Evolutionary conservation across 768 basidiomycete genomes (phyloP).

Genomic region (Sporobolomyces phaffii): DNA sequence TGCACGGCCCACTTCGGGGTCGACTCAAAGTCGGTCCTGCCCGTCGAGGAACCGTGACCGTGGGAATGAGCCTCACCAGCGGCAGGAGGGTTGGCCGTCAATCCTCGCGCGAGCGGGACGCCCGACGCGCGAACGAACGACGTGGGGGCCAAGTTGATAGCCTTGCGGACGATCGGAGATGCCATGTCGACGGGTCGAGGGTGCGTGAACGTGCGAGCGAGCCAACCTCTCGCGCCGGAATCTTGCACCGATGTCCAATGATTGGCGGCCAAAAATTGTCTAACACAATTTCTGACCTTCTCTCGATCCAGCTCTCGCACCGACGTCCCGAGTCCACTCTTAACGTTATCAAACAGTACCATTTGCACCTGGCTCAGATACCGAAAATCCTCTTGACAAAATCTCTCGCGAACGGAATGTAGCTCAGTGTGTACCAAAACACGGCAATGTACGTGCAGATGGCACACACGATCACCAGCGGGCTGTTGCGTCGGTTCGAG

Average conservation of each 20-base stretch:
- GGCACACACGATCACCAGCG: slow-evolving; percentile 33
- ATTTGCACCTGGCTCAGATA: background rate
- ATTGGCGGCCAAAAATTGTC: too few species aligned
- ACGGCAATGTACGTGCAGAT: slow-evolving; percentile 25
- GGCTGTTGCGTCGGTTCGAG: slow-evolving; percentile 14
- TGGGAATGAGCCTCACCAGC: slow-evolving; percentile 55
- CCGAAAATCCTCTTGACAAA: slow-evolving; percentile 9
- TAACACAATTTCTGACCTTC: too few species aligned
- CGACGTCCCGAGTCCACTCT: too few species aligned
- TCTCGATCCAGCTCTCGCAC: too few species aligned
- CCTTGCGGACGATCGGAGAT: slow-evolving; percentile 50
- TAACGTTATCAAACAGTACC: too few species aligned
- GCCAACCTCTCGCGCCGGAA: background rate
- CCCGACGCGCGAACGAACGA: slow-evolving; percentile 72
- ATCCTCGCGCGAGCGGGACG: slow-evolving; percentile 65
- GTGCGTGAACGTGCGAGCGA: background rate
- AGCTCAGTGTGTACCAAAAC: slow-evolving; percentile 14
- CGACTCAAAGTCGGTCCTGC: slow-evolving; percentile 50
- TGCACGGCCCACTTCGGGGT: slow-evolving; percentile 58
- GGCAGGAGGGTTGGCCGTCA: slow-evolving; percentile 59
- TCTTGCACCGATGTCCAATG: too few species aligned
- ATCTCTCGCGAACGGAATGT: slow-evolving; percentile 33
- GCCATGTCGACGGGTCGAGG: slow-evolving; percentile 1
- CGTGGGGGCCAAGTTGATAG: slow-evolving; percentile 72
- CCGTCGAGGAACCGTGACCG: slow-evolving; percentile 53